Evolutionary conservation across 2,329 filamentous ascomycete genomes (phyloP), one percentile per base, ranked within the genome.

Genomic region (Elsinoe perseae): DNA sequence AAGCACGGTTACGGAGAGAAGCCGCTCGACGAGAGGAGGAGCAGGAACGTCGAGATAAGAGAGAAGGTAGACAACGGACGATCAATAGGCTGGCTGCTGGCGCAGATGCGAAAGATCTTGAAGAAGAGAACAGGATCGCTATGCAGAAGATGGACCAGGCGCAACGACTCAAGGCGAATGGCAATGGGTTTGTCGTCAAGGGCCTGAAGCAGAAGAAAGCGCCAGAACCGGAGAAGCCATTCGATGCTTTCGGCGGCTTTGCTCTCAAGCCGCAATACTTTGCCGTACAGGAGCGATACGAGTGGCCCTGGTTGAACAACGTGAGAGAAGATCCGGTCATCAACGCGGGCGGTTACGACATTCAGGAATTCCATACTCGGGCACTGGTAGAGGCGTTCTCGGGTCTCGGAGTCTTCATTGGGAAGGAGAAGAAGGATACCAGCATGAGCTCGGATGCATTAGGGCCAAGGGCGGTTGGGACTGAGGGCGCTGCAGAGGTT

Each of bases 341-440:
- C 66, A 74, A 80, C 53, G 88, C 87, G 14, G 91, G 90, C 28
- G 95, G 93, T 0, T 97, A 95, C 71, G 84, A 85, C 64, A 75
- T 92, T 42, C 76, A 80, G 30, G 90, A 95, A 67, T 97, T 93
- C 67, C 88, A 89, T 64, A 78, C 83, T 6, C 79, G 91, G 21
- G 85, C 88, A 21, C 74, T 98, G 67, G 87, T 89, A 59, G 91
- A 96, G 67, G 90, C 92, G 0, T 97, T 96, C 72, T 83, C 88
- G 0, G 93, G 95, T 0, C 70, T 98, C 59, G 89, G 87, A 0
- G 87, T 95, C 40, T 95, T 95, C 64, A 77, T 98, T 40, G 85
- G 81, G 32, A 89, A 96, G 44, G 91, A 95, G 66, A 66, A 64
- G 50, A 68, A 50, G 60, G 74, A 74, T 48, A 68, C 65, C 23